These are phyloP conservation scores for Trichophyton schoenleinii DNA, from an alignment of 2,329 filamentous ascomycete genomes.

Conservation along the genomic window DNA sequence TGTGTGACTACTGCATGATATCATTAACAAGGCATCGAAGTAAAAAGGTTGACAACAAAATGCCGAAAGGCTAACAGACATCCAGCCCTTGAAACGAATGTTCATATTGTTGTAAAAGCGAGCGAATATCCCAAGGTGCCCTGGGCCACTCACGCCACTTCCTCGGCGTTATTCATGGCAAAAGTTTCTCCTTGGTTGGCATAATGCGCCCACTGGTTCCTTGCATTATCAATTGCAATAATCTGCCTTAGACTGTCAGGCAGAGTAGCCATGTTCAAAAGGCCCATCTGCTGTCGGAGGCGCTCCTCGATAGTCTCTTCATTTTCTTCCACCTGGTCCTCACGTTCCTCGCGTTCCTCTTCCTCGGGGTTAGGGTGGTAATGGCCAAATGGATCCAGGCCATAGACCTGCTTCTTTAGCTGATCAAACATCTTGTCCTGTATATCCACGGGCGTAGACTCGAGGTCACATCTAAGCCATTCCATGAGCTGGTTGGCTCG, in stretches of 20 bases:
- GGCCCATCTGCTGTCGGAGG: background rate
- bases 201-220: background rate
- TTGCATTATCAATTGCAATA: background rate
- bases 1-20: background rate
- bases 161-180: background rate
- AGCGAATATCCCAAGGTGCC: too few species aligned
- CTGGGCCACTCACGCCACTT: background rate
- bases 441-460: conserved; percentile 21
- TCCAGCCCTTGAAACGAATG: background rate
- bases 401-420: conserved; percentile 23
- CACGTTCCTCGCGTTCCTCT: background rate
- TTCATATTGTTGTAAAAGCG: background rate
- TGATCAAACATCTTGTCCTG: conserved; percentile 20
- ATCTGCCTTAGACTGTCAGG: background rate
- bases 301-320: background rate
- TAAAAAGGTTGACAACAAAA: background rate
- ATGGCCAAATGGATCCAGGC: conserved; percentile 19
- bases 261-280: background rate
- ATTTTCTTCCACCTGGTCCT: background rate
- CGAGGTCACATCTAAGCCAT: conserved; percentile 17
- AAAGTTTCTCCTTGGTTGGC: background rate
- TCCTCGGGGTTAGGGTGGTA: conserved; percentile 21
- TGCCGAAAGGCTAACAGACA: background rate
- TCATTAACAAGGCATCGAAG: too few species aligned
- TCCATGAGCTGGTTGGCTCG: conserved; percentile 17